phyloP scores from a whole-genome alignment of 495 filamentous ascomycete genomes.

The Lindgomyces ingoldianus region DNA sequence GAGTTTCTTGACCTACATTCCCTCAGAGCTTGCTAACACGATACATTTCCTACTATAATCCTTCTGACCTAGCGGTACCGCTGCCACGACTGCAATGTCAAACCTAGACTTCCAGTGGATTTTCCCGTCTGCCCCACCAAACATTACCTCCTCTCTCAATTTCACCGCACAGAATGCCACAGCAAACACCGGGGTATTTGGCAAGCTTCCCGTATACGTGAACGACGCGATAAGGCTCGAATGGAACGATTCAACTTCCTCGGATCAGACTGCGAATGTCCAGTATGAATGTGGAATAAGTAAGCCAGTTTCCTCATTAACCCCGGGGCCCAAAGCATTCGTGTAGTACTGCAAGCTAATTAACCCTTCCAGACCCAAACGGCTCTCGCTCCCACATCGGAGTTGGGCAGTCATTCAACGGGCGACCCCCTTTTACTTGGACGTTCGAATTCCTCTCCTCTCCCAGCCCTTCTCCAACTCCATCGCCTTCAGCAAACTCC shows the following conservation, averaged over 20 bases:
- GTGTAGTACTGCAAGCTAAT: not conserved
- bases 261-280: not conserved
- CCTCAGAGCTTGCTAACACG: not conserved
- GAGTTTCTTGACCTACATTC: not conserved
- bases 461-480: not conserved
- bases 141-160: constrained; percentile 4
- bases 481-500: constrained; percentile 1
- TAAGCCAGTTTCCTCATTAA: not conserved
- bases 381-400: constrained; percentile 12
- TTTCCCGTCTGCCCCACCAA: constrained; percentile 4
- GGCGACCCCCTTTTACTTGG: not conserved
- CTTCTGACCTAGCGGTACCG: constrained; percentile 1
- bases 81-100: not conserved
- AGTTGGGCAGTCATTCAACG: not conserved
- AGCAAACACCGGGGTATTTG: not conserved
- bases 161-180: constrained; percentile 11
- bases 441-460: constrained; percentile 9
- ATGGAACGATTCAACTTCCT: not conserved
- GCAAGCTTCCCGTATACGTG: constrained; percentile 5
- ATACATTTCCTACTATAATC: constrained; percentile 1
- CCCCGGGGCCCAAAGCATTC: not conserved
- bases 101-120: constrained; percentile 11
- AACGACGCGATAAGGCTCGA: constrained; percentile 5
- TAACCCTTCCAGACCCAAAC: constrained; percentile 3
- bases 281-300: constrained; percentile 18